Percentiles rank a stretch among this genome's conserved stretches.
These are phyloP conservation scores for Dalbergia oliveri DNA, from an alignment of 306 rosid species.

Conservation along the genomic window DNA sequence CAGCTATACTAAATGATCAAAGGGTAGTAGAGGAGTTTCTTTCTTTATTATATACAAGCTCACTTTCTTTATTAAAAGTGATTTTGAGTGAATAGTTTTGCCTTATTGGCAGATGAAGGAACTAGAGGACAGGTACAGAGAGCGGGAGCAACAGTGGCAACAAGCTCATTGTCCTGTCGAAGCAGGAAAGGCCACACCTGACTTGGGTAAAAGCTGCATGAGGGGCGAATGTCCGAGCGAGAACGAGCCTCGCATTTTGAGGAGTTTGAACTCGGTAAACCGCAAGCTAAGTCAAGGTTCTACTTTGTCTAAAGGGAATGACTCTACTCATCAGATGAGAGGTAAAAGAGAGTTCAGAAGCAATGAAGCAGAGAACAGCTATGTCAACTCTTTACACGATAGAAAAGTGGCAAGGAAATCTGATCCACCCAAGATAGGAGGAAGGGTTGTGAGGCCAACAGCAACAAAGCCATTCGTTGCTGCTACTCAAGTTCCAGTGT, in stretches of 20 bases:
- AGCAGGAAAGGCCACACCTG: conserved; percentile 64
- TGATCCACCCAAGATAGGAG: conserved; percentile 73
- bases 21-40: too few species aligned
- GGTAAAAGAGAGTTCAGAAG: conserved; percentile 69
- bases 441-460: conserved; percentile 60
- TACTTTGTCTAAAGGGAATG: conserved; percentile 56
- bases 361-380: conserved; percentile 72
- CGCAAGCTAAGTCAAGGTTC: conserved; percentile 64
- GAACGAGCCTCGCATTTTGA: conserved; percentile 62
- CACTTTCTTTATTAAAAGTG: neutral
- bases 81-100: neutral
- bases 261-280: conserved; percentile 62
- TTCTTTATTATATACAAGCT: too few species aligned
- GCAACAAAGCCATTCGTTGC: conserved; percentile 55
- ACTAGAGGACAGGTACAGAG: conserved; percentile 69
- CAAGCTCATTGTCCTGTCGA: conserved; percentile 55
- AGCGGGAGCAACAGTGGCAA: conserved; percentile 63
- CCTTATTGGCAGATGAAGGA: conserved; percentile 68
- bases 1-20: neutral
- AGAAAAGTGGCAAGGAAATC: conserved; percentile 72
- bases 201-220: conserved; percentile 45
- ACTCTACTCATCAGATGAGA: conserved; percentile 64
- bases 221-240: conserved; percentile 61
- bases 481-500: conserved; percentile 64
- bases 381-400: conserved; percentile 47